phyloP scores from a whole-genome alignment of 2,329 filamentous ascomycete species.

The Arthrinium puccinioides region DNA sequence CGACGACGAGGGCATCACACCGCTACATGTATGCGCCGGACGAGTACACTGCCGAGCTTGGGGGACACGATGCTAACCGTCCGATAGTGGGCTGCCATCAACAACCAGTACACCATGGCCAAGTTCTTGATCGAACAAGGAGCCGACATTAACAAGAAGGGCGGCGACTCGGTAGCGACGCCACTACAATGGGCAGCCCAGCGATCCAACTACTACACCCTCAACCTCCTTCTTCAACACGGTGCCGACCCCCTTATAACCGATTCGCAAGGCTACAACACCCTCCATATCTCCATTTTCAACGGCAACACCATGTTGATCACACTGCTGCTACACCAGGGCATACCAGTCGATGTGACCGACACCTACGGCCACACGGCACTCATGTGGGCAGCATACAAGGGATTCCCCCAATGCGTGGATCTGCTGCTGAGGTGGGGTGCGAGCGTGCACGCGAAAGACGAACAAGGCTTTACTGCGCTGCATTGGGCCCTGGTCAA shows the following conservation, averaged over 20 bases:
- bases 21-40: constrained; percentile 67
- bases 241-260: constrained; percentile 89
- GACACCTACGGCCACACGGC: constrained; percentile 89
- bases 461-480: constrained; percentile 90
- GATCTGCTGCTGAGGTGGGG: constrained; percentile 93
- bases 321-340: constrained; percentile 84
- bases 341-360: constrained; percentile 85
- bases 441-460: constrained; percentile 81
- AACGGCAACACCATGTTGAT: constrained; percentile 92
- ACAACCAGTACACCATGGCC: constrained; percentile 96
- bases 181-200: constrained; percentile 96
- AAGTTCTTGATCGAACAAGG: constrained; percentile 81
- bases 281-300: constrained; percentile 92
- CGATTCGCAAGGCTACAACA: constrained; percentile 96
- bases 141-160: constrained; percentile 89
- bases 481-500: constrained; percentile 96
- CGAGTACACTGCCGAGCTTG: too few species aligned
- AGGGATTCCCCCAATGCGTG: constrained; percentile 86
- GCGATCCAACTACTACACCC: constrained; percentile 91
- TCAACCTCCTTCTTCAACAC: constrained; percentile 83
- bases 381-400: constrained; percentile 99
- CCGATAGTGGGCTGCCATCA: constrained; percentile 90
- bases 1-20: constrained; percentile 91
- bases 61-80: constrained; percentile 1
- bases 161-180: constrained; percentile 90